Conservation (phyloP, 2,329 filamentous ascomycete species). For the Plenodomus biglobosus region DNA sequence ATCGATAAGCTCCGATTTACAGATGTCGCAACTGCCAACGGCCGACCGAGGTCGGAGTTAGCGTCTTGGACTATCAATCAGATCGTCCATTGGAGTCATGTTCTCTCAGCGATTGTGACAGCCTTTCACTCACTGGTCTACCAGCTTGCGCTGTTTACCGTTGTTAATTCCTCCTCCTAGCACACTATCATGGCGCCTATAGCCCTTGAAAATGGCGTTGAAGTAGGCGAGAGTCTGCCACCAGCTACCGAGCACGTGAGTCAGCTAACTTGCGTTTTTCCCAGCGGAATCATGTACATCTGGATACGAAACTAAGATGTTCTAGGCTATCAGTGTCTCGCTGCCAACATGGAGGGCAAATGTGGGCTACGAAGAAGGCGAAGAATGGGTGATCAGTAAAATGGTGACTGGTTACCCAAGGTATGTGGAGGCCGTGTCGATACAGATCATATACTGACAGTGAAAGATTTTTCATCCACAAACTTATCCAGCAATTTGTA, state of each 20-base stretch:
- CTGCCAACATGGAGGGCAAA: constrained; percentile 91
- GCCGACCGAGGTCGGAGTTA: constrained; percentile 35
- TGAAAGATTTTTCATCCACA: constrained; percentile 85
- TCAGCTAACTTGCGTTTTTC: constrained; percentile 14
- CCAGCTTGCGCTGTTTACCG: constrained; percentile 5
- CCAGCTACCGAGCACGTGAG: constrained; percentile 46
- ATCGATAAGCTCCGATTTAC: constrained; percentile 39
- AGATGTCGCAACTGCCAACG: constrained; percentile 17
- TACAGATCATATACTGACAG: constrained; percentile 10
- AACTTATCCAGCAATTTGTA: constrained; percentile 73
- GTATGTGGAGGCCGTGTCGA: constrained; percentile 47
- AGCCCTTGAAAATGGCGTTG: constrained; percentile 37
- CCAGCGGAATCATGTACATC: constrained; percentile 1
- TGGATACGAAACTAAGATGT: constrained; percentile 14
- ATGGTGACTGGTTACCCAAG: constrained; percentile 92
- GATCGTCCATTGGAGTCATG: not conserved
- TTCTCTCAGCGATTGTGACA: not conserved
- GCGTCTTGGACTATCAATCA: constrained; percentile 10
- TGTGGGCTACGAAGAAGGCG: constrained; percentile 89
- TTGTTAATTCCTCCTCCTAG: constrained; percentile 4
- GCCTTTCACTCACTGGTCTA: not conserved
- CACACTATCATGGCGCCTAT: constrained; percentile 28
- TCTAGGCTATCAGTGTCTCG: constrained; percentile 90
- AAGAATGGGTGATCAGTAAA: constrained; percentile 78
- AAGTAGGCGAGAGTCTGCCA: constrained; percentile 44